Conservation (phyloP, 148 eudicot genomes). For the Spergularia bocconei region DNA sequence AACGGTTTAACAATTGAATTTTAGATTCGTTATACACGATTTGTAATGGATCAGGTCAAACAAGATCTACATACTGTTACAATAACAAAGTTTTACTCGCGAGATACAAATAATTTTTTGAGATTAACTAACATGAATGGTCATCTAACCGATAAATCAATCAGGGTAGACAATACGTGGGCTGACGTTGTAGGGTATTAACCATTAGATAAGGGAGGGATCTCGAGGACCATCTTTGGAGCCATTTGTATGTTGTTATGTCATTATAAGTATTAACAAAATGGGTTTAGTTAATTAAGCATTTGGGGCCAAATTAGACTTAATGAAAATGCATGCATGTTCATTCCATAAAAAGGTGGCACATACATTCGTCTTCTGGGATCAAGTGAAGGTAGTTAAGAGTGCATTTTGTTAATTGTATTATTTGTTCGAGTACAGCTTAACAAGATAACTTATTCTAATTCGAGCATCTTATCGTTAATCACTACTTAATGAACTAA, state of each 20-base stretch:
- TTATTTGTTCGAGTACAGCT: too few relatives aligned
- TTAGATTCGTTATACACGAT: too few relatives aligned
- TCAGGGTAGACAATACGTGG: constrained; percentile 17
- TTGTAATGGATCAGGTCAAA: too few relatives aligned
- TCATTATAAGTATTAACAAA: constrained; percentile 2
- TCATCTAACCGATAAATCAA: too few relatives aligned
- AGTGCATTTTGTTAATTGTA: too few relatives aligned
- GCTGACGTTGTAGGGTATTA: constrained; percentile 9
- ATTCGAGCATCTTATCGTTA: background rate
- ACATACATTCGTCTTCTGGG: constrained; percentile 13
- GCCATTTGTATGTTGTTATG: constrained; percentile 8
- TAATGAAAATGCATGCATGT: constrained; percentile 3
- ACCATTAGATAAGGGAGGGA: constrained; percentile 21
- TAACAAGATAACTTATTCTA: constrained; percentile 10
- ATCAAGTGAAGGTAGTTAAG: constrained; percentile 20
- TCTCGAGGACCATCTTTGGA: constrained; percentile 13
- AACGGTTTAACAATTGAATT: too few relatives aligned
- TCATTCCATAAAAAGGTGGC: constrained; percentile 10
- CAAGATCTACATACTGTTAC: too few relatives aligned
- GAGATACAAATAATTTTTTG: too few relatives aligned
- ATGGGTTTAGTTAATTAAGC: background rate
- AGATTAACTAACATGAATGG: too few relatives aligned
- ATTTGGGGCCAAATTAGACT: background rate
- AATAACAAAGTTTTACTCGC: too few relatives aligned
- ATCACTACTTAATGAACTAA: too few relatives aligned